Base-by-base conservation (phyloP, 495 filamentous ascomycete species). In the Aspergillus coremiiformis region DNA sequence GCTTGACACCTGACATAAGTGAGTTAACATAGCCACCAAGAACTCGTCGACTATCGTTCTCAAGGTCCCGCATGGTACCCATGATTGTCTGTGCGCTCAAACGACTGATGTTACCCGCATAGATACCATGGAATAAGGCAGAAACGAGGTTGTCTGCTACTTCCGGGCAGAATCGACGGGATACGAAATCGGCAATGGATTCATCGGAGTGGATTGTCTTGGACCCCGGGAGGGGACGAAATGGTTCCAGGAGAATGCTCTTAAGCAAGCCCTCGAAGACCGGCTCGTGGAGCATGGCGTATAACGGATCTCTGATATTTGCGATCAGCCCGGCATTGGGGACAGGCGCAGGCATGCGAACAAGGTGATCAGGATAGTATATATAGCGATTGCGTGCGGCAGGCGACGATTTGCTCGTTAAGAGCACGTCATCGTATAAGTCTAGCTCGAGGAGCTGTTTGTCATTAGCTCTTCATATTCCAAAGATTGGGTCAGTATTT, bases 321-420 rank as follows among this genome's bases (percentile, higher is more conserved):
- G 55, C 57, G 26, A 64, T 37, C 2, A 66, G 0, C 9, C 63
- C 53, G 1, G 48, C 44, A 9, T 63, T 57, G 21, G 59, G 54
- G 9, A 69, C 54, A 3, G 70, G 70, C 4, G 67, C 66, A 14
- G 87, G 89, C 54, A 92, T 57, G 33, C 78, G 74, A 39, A 93
- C 88, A 23, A 99, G 78, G 59, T 83, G 89, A 62, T 96, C 87
- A 4, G 90, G 89, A 59, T 94, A 96, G 75, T 95, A 97, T 44
- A 98, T 78, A 64, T 78, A 98, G n/a, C 89, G 85, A 54, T 84
- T 84, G 47, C 62, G 61, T 11, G 80, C 73, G 5, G 76, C 77
- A 0, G 70, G 71, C 1, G 73, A 72, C 26, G 58, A 61, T 45
- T 73, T 80, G 21, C 62, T 53, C 6, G 78, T 82, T 33, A 74